phyloP scores from a whole-genome alignment of 805 yeast genomes.

The Kodamaea fukazawae region DNA sequence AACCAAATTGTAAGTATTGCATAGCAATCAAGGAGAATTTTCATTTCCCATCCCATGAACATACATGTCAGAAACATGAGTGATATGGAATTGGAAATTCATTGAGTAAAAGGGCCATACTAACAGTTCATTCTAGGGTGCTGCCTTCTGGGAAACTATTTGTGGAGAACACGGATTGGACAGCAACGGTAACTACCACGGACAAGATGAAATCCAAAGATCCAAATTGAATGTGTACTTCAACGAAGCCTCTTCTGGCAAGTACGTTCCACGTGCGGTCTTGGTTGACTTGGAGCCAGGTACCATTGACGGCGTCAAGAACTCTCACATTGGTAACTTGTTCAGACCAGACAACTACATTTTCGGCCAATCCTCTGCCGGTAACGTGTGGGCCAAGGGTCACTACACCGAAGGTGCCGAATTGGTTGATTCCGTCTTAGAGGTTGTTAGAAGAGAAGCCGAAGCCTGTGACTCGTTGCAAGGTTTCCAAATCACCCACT shows the following conservation, averaged over 20 bases:
- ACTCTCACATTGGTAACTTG: conserved; percentile 77
- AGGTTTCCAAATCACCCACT: conserved; percentile 81
- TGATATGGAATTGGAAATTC: neutral
- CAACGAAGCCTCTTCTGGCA: conserved; percentile 81
- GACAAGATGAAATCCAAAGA: conserved; percentile 42
- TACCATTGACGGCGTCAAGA: conserved; percentile 80
- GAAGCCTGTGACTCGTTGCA: conserved; percentile 90
- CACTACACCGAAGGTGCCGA: conserved; percentile 97
- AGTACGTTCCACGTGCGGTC: conserved; percentile 92
- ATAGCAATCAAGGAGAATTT: conserved; percentile 2
- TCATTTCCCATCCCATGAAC: neutral
- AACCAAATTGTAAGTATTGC: conserved; percentile 75
- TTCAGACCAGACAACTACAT: conserved; percentile 92
- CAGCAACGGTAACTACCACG: conserved; percentile 66
- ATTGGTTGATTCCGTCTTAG: conserved; percentile 84
- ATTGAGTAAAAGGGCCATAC: conserved; percentile 11
- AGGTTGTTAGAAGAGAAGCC: conserved; percentile 88
- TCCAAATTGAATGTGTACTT: conserved; percentile 76
- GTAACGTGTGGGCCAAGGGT: conserved; percentile 97
- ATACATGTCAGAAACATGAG: no score
- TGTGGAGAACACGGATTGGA: conserved; percentile 87
- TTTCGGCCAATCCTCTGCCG: conserved; percentile 89
- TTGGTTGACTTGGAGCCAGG: conserved; percentile 93
- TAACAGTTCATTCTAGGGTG: conserved; percentile 52
- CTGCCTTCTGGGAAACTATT: conserved; percentile 91